Conservation (phyloP, 2,329 filamentous ascomycete genomes). For the Xylariaceae sp. region DNA sequence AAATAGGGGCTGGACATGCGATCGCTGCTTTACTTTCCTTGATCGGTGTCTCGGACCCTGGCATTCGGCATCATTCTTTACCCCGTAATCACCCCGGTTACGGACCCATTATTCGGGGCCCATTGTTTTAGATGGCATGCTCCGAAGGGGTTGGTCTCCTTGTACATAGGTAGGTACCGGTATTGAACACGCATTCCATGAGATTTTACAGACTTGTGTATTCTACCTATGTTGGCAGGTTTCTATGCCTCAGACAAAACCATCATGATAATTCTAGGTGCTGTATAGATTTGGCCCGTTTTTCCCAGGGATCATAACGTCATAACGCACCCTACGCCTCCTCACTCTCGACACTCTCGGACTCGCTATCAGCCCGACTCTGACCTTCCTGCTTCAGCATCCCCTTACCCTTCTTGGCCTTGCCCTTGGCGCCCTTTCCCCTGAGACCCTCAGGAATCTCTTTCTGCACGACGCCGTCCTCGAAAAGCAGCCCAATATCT, state of each 20-base stretch:
- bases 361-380: constrained; percentile 30
- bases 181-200: too few relatives aligned
- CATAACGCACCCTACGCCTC: constrained; percentile 12
- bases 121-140: too few relatives aligned
- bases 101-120: too few relatives aligned
- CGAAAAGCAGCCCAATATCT: constrained; percentile 40
- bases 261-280: too few relatives aligned
- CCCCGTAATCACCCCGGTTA: too few relatives aligned
- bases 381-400: constrained; percentile 28
- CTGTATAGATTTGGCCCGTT: neutral
- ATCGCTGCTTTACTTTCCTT: constrained; percentile 22
- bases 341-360: constrained; percentile 29
- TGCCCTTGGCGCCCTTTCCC: constrained; percentile 39
- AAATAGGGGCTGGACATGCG: too few relatives aligned
- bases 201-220: too few relatives aligned
- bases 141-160: too few relatives aligned
- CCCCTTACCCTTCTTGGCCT: constrained; percentile 38
- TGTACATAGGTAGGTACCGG: too few relatives aligned
- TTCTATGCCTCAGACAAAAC: too few relatives aligned
- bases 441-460: constrained; percentile 39
- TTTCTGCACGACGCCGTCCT: constrained; percentile 40
- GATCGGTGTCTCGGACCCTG: constrained; percentile 18
- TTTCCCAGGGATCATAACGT: neutral
- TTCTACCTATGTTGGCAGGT: too few relatives aligned
- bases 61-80: neutral